phyloP scores from a whole-genome alignment of 2,329 filamentous ascomycete species.

The Alternaria longipes region DNA sequence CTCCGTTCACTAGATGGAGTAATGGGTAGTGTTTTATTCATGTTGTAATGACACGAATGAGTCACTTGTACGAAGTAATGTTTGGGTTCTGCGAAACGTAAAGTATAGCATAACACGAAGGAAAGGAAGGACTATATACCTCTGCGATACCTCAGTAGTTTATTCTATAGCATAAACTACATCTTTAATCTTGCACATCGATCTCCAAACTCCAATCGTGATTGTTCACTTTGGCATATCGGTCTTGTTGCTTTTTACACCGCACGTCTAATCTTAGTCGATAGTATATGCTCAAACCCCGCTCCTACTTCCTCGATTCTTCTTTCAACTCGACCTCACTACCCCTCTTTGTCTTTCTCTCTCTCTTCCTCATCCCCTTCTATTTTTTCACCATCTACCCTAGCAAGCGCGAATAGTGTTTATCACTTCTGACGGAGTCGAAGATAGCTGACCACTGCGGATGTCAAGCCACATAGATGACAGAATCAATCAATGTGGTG shows the following conservation, averaged over 20 bases:
- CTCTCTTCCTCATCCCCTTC: neutral
- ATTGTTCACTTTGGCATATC: too few species aligned
- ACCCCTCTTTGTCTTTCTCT: neutral
- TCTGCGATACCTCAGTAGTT: conserved; percentile 1
- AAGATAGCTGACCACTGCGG: too few species aligned
- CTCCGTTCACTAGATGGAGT: conserved; percentile 3
- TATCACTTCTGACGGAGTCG: too few species aligned
- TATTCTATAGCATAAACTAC: conserved; percentile 6
- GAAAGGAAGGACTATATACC: neutral
- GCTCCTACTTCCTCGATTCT: conserved; percentile 13
- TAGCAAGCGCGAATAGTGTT: too few species aligned
- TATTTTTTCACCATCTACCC: too few species aligned
- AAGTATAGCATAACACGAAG: neutral
- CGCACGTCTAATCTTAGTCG: neutral
- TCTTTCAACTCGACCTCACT: conserved; percentile 20
- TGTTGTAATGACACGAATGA: conserved; percentile 1
- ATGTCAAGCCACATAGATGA: too few species aligned
- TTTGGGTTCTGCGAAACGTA: neutral
- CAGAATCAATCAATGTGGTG: neutral
- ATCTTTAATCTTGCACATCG: neutral
- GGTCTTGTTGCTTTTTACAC: too few species aligned
- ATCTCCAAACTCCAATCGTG: neutral
- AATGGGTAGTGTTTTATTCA: neutral
- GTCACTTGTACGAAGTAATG: conserved; percentile 5
- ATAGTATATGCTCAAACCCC: neutral